Evolutionary conservation across 257 asterid genomes (phyloP), one percentile per base, ranked within the genome.

Genomic region (Petunia axillaris): DNA sequence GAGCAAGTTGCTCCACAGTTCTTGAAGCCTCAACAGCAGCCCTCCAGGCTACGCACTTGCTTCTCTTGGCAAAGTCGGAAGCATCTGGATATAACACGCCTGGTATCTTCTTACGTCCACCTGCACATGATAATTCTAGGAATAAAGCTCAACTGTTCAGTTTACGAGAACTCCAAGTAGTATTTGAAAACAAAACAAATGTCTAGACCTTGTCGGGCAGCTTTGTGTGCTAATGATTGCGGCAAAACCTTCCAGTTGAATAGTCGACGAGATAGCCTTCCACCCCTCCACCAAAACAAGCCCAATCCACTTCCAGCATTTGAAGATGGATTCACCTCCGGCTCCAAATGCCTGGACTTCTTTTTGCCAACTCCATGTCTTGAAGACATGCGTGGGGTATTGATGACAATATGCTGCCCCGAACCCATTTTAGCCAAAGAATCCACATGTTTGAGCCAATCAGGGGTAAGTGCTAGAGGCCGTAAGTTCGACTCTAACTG

Each of bases 261-360:
- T 79, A 96, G 90, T 82, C 68, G 79, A 64, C 96, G 91, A n/a
- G 99, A 96, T 80, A 89, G 89, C 84, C 89, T 89, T 78, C 98
- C 96, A 79, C 99, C 99, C 86, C 98, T 92, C 99, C 98, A 93
- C 99, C 99, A 96, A 85, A 92, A 93, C 81, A 88, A 87, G 85
- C 92, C 85, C 82, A 85, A 86, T 67, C 98, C 97, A 79, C 86
- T 71, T 14, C 88, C 91, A 80, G 91, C 86, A 85, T 85, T 93
- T 50, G 94, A 85, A 82, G 93, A 83, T 67, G 92, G 88, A 64
- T 82, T 67, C 8, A 80, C 41, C 78, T 83, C 91, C 75, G 57
- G 87, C 77, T 87, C 93, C 53, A 89, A 84, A 78, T 86, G 79
- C 81, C 89, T 88, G 48, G 86, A 85, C 79, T 88, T 90, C 84